phyloP scores from a whole-genome alignment of 345 rosid genomes.

The Eucalyptus curtisii region DNA sequence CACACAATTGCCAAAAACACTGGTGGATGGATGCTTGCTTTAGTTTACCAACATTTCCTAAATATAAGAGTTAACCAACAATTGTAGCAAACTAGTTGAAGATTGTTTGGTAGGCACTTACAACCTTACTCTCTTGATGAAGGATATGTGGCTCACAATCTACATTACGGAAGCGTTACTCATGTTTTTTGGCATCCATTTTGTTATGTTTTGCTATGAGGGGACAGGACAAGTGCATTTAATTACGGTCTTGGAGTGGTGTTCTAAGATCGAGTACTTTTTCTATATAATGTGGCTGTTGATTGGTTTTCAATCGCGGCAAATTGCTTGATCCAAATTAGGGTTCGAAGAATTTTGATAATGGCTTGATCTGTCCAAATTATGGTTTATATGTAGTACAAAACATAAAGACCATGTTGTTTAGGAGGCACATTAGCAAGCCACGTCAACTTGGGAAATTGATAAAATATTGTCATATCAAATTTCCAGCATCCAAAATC shows the following conservation, averaged over 20 bases:
- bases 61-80: neutral
- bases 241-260: neutral
- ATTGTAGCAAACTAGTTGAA: neutral
- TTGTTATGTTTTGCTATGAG: constrained; percentile 90
- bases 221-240: constrained; percentile 87
- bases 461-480: too few relatives aligned
- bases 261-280: neutral
- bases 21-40: neutral
- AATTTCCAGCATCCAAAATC: too few relatives aligned
- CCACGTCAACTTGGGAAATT: neutral
- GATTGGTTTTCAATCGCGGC: constrained; percentile 16
- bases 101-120: constrained; percentile 21
- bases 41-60: neutral
- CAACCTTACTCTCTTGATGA: constrained; percentile 77
- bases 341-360: neutral
- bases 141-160: constrained; percentile 77
- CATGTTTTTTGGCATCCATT: constrained; percentile 85
- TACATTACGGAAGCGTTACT: constrained; percentile 72
- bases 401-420: neutral
- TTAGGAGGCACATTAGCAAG: neutral
- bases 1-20: neutral
- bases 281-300: neutral
- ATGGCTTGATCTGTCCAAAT: neutral
- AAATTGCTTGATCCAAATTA: neutral
- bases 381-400: neutral